phyloP scores from a whole-genome alignment of 192 early-diverging fungal genomes.

The Backusella circina region DNA sequence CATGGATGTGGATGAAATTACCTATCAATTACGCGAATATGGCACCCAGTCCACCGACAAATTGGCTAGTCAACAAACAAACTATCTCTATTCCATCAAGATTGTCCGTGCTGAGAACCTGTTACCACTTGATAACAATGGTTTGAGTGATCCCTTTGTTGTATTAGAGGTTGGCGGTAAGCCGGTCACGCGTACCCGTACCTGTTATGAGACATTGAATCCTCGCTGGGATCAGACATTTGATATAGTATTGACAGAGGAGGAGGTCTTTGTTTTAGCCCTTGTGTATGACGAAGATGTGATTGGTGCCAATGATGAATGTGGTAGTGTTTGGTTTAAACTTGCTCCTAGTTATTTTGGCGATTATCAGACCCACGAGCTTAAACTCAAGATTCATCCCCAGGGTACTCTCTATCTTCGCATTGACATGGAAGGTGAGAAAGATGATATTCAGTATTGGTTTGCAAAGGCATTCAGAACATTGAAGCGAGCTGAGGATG shows the following conservation, averaged over 20 bases:
- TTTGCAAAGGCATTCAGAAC: slow-evolving; percentile 74
- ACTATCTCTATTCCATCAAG: slow-evolving; percentile 63
- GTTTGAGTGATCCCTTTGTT: slow-evolving; percentile 62
- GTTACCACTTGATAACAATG: slow-evolving; percentile 56
- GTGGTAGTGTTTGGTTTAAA: slow-evolving; percentile 58
- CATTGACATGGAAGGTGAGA: slow-evolving; percentile 75
- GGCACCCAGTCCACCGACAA: slow-evolving; percentile 17
- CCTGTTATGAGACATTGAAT: slow-evolving; percentile 64
- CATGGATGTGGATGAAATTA: slow-evolving; percentile 54
- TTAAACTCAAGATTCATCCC: slow-evolving; percentile 64
- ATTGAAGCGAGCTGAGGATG: slow-evolving; percentile 63
- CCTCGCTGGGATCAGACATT: slow-evolving; percentile 81
- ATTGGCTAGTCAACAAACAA: slow-evolving; percentile 13
- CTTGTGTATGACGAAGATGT: slow-evolving; percentile 54
- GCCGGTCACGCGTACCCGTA: slow-evolving; percentile 48
- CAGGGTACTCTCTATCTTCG: slow-evolving; percentile 65
- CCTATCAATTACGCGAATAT: slow-evolving; percentile 39
- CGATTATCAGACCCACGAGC: slow-evolving; percentile 64
- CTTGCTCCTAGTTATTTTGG: slow-evolving; percentile 50
- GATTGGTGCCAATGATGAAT: slow-evolving; percentile 49
- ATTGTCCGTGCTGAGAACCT: slow-evolving; percentile 67
- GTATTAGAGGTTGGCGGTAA: slow-evolving; percentile 49
- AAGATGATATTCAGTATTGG: slow-evolving; percentile 78
- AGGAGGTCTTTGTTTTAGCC: slow-evolving; percentile 37
- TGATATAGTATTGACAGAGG: slow-evolving; percentile 55